Conservation (phyloP, 1,139 yeast species). For the Hyphopichia pseudoburtonii region DNA sequence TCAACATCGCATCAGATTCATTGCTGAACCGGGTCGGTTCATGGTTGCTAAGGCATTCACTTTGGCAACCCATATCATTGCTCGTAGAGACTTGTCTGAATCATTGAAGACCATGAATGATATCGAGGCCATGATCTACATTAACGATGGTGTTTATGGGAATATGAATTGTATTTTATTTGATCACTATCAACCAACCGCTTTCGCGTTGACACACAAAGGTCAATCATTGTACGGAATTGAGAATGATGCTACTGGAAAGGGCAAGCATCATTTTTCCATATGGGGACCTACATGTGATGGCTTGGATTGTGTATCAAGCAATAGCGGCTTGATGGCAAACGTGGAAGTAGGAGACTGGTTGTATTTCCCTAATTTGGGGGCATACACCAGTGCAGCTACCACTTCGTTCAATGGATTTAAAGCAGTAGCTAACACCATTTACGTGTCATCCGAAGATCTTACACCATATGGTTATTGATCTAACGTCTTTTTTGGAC, state of each 20-base stretch:
- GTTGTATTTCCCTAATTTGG: conserved; percentile 80
- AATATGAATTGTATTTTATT: conserved; percentile 90
- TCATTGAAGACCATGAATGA: conserved; percentile 15
- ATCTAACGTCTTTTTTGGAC: no score
- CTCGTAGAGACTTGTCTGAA: conserved; percentile 54
- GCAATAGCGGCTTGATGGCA: conserved; percentile 50
- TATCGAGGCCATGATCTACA: conserved; percentile 55
- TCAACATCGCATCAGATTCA: conserved; percentile 48
- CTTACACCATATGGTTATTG: conserved; percentile 3
- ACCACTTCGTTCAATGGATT: conserved; percentile 90
- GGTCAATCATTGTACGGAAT: conserved; percentile 47
- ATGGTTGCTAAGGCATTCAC: conserved; percentile 87
- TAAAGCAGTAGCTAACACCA: conserved; percentile 56
- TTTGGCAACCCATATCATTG: conserved; percentile 80
- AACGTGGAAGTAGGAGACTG: conserved; percentile 85
- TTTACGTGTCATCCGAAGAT: conserved; percentile 56
- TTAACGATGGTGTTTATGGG: conserved; percentile 95
- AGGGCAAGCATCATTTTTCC: conserved; percentile 48
- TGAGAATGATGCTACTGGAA: conserved; percentile 18
- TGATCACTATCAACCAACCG: conserved; percentile 83
- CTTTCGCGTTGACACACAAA: conserved; percentile 61
- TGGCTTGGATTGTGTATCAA: conserved; percentile 83
- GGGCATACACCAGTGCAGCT: conserved; percentile 95
- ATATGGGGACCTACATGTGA: conserved; percentile 99
- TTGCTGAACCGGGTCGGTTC: conserved; percentile 95